Conservation (phyloP, 1,139 yeast genomes). For the Pichia sp. region DNA sequence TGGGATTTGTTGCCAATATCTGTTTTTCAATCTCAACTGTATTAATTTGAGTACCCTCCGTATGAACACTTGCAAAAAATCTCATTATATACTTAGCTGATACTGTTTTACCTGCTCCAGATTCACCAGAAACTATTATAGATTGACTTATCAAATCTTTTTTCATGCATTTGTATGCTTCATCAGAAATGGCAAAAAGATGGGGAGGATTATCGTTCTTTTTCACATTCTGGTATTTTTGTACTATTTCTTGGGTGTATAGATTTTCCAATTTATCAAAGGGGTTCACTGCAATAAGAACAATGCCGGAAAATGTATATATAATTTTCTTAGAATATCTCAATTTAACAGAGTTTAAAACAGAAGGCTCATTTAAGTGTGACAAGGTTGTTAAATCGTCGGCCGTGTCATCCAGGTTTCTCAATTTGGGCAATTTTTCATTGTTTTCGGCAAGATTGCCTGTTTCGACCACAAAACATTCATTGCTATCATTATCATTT, state of each 20-base stretch:
- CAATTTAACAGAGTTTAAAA: constrained; percentile 84
- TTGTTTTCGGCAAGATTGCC: constrained; percentile 41
- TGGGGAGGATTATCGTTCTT: constrained; percentile 95
- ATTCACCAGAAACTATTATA: constrained; percentile 94
- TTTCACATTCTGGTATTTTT: constrained; percentile 87
- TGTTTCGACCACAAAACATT: constrained; percentile 51
- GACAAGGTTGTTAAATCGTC: constrained; percentile 92
- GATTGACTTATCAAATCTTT: constrained; percentile 81
- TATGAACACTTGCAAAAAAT: constrained; percentile 89
- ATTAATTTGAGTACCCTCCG: constrained; percentile 39
- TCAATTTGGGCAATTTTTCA: constrained; percentile 63
- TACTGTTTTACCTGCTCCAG: constrained; percentile 98
- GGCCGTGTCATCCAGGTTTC: constrained; percentile 94
- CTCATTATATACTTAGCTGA: constrained; percentile 97
- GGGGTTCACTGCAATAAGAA: constrained; percentile 92
- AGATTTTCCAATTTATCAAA: constrained; percentile 85
- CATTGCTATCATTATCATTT: constrained; percentile 51
- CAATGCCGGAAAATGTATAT: constrained; percentile 95
- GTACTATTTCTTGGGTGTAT: constrained; percentile 84
- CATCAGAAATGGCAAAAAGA: constrained; percentile 95
- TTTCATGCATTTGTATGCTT: constrained; percentile 91
- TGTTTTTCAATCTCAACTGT: constrained; percentile 91
- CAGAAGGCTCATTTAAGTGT: constrained; percentile 93
- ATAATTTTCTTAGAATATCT: constrained; percentile 85
- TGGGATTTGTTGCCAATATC: constrained; percentile 94